These are phyloP conservation scores for Apium graveolens DNA, from an alignment of 129 eudicot species.

Conservation along the genomic window DNA sequence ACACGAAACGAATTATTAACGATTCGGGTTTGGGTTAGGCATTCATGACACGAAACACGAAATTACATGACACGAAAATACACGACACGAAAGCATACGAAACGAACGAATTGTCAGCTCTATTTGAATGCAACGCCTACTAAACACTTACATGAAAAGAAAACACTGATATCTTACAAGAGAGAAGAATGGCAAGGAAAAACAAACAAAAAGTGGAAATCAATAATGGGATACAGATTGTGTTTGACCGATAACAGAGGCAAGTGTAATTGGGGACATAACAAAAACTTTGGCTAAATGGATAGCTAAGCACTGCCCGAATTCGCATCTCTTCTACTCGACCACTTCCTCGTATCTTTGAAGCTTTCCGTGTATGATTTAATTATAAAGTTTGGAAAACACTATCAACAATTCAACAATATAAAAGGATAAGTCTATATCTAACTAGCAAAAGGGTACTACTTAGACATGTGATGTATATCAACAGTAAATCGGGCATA, in stretches of 20 bases:
- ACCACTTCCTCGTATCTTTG: background rate
- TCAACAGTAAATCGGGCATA: too few species aligned
- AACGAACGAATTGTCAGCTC: too few species aligned
- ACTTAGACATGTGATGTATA: too few species aligned
- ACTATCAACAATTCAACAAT: background rate
- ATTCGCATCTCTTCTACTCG: background rate
- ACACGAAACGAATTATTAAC: too few species aligned
- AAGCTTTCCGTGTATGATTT: background rate
- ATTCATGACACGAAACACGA: too few species aligned
- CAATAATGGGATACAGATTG: background rate
- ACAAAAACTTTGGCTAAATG: background rate
- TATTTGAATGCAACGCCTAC: too few species aligned
- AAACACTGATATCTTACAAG: constrained; percentile 16
- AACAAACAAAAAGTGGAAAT: background rate
- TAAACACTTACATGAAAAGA: too few species aligned
- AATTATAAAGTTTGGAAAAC: background rate
- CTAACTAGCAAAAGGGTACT: background rate
- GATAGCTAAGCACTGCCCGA: background rate
- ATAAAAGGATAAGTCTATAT: background rate
- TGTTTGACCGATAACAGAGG: background rate
- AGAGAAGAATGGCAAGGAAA: background rate
- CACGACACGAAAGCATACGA: too few species aligned
- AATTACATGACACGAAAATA: too few species aligned
- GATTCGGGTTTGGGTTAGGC: too few species aligned
- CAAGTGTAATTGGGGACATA: background rate